Percentiles rank a stretch among this genome's conserved stretches.
Evolutionary conservation across 2,329 filamentous ascomycete genomes (phyloP).

Genomic region (Colletotrichum liriopes): DNA sequence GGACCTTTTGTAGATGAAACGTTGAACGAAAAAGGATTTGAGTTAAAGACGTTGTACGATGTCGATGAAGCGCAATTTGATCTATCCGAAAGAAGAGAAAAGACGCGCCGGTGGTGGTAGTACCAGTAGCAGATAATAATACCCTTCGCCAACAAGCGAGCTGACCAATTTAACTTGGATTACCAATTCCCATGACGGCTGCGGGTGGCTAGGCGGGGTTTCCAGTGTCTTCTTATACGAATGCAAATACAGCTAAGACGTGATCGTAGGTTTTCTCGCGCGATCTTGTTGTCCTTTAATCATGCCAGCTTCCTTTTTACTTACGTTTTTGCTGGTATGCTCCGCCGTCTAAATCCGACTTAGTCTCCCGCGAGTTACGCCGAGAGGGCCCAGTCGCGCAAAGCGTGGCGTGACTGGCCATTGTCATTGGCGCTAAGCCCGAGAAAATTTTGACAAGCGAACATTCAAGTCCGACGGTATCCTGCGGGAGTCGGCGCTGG

Average conservation of each 20-base stretch:
- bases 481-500: slow-evolving; percentile 36
- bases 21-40: background rate
- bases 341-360: slow-evolving; percentile 28
- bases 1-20: too few relatives aligned
- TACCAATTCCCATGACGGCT: background rate
- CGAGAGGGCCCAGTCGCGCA: background rate
- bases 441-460: slow-evolving; percentile 1
- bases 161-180: slow-evolving; percentile 15
- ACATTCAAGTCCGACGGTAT: slow-evolving; percentile 12
- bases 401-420: slow-evolving; percentile 1
- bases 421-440: slow-evolving; percentile 4
- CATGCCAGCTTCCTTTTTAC: background rate
- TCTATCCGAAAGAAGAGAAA: background rate
- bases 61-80: slow-evolving; percentile 13
- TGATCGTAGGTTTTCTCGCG: slow-evolving; percentile 1
- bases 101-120: background rate
- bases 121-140: slow-evolving; percentile 29
- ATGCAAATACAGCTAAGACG: background rate
- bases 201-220: background rate
- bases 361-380: slow-evolving; percentile 22
- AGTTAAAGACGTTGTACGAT: slow-evolving; percentile 33
- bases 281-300: slow-evolving; percentile 13
- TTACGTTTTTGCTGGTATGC: background rate
- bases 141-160: slow-evolving; percentile 33
- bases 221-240: background rate